Percentiles rank a stretch among this genome's conserved stretches.
phyloP scores from a whole-genome alignment of 768 basidiomycete genomes.

The Serendipita indica region DNA sequence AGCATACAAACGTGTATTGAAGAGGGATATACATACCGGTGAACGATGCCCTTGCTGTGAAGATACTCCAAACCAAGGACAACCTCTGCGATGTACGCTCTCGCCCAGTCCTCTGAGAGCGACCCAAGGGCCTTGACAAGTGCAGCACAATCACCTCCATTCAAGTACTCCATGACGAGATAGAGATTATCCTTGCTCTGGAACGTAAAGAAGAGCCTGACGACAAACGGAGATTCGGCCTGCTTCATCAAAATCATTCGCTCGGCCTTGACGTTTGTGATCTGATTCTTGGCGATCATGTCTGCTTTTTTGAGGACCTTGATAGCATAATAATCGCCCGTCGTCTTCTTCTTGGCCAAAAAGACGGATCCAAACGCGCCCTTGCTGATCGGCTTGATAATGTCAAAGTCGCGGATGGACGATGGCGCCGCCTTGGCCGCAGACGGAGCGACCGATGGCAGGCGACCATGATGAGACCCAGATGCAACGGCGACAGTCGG shows the following conservation, averaged over 20 bases:
- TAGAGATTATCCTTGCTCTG: slow-evolving; percentile 99
- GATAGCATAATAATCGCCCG: slow-evolving; percentile 98
- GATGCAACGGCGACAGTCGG: slow-evolving; percentile 27
- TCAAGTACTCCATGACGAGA: slow-evolving; percentile 98
- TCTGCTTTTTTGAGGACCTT: slow-evolving; percentile 99
- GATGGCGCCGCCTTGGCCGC: slow-evolving; percentile 60
- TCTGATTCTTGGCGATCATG: slow-evolving; percentile 99
- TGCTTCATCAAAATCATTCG: slow-evolving; percentile 99
- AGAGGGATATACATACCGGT: slow-evolving; percentile 68
- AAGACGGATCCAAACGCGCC: slow-evolving; percentile 98
- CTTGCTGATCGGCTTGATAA: slow-evolving; percentile 98
- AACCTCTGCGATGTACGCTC: slow-evolving; percentile 92
- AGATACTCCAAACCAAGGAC: slow-evolving; percentile 90
- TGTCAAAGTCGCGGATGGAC: slow-evolving; percentile 97
- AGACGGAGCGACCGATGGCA: slow-evolving; percentile 61
- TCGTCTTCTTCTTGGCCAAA: slow-evolving; percentile 93
- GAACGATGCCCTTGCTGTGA: slow-evolving; percentile 89
- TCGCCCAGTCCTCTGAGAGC: slow-evolving; percentile 92
- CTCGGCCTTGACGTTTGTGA: slow-evolving; percentile 99
- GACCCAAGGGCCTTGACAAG: slow-evolving; percentile 91
- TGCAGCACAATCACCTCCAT: slow-evolving; percentile 94
- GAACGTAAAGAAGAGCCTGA: slow-evolving; percentile 96
- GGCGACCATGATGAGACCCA: slow-evolving; percentile 70
- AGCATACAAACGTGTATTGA: not conserved
- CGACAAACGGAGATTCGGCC: slow-evolving; percentile 94